phyloP scores from a whole-genome alignment of 2,329 filamentous ascomycete genomes.

The Helotiales sp. region DNA sequence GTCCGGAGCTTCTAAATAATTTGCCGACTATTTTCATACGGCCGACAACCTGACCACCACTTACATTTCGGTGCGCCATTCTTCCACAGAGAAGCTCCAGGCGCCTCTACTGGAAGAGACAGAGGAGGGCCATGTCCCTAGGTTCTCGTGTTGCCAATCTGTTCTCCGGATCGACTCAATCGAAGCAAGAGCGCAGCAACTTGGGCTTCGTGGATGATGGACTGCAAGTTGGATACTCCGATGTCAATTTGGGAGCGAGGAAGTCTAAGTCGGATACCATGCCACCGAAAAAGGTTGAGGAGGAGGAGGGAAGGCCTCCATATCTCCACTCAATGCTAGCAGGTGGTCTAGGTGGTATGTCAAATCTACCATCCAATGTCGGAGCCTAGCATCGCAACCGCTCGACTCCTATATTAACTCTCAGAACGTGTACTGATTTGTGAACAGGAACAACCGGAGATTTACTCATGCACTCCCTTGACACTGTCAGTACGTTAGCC shows the following conservation, averaged over 20 bases:
- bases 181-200: conserved; percentile 28
- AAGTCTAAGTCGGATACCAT: conserved; percentile 27
- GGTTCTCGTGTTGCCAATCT: conserved; percentile 53
- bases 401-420: conserved; percentile 7
- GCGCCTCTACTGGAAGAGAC: conserved; percentile 23
- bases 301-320: conserved; percentile 57
- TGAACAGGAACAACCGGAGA: conserved; percentile 87
- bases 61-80: background rate
- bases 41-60: background rate
- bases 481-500: no score
- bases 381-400: no score
- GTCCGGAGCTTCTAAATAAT: background rate
- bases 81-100: conserved; percentile 16
- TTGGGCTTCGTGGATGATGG: conserved; percentile 39
- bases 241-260: conserved; percentile 33
- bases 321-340: no score
- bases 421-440: conserved; percentile 20
- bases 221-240: conserved; percentile 34
- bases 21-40: background rate
- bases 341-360: no score
- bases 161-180: conserved; percentile 42
- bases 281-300: conserved; percentile 38
- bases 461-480: conserved; percentile 97
- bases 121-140: conserved; percentile 54
- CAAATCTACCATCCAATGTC: no score